Conservation (phyloP, 164 flowering plant genomes). For the Nymphaea colorata region DNA sequence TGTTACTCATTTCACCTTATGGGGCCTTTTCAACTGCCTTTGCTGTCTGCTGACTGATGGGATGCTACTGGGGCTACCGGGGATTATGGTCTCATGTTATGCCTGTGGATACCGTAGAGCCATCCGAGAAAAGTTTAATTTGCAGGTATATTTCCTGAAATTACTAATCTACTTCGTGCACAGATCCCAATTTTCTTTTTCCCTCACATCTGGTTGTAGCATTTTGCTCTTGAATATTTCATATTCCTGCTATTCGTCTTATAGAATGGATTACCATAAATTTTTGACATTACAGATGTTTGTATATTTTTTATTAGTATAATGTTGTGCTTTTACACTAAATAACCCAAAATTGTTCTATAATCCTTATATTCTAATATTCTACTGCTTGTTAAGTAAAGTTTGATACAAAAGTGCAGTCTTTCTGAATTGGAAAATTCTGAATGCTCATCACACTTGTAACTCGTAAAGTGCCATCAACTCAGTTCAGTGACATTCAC, state of each 20-base stretch:
- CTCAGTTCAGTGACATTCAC: background rate
- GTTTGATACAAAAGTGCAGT: no score
- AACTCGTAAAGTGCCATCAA: background rate
- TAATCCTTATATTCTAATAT: no score
- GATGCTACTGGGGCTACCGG: conserved; percentile 53
- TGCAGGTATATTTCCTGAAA: conserved; percentile 33
- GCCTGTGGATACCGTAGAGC: conserved; percentile 73
- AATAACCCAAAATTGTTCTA: no score
- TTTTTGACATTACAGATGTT: no score
- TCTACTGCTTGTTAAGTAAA: no score
- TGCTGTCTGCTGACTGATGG: conserved; percentile 70
- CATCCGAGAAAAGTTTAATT: conserved; percentile 55
- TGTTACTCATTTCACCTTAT: conserved; percentile 52
- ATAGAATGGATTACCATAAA: no score
- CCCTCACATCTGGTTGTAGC: no score
- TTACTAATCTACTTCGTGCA: background rate
- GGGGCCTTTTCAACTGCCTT: conserved; percentile 49
- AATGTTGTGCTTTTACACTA: no score
- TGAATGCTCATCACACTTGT: no score
- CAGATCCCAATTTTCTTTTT: background rate
- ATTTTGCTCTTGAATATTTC: no score
- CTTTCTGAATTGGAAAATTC: no score
- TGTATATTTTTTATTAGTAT: no score
- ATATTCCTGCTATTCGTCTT: background rate
- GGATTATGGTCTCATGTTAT: conserved; percentile 69